Evolutionary conservation across 257 asterid genomes (phyloP).

Genomic region (Orobanche coerulescens): DNA sequence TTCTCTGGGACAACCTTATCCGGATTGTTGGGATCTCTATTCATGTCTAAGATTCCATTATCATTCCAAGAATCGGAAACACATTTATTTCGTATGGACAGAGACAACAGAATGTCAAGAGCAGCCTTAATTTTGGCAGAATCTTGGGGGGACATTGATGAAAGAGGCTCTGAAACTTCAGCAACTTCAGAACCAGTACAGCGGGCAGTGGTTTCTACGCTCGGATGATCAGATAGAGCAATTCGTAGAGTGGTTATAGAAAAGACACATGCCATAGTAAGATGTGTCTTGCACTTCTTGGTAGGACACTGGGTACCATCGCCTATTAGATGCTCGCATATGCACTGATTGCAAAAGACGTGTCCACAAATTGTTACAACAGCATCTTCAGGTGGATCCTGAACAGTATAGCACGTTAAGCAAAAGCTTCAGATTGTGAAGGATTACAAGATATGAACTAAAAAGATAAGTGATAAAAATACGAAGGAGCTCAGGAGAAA

Average conservation of each 20-base stretch:
- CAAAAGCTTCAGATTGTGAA: conserved; percentile 1
- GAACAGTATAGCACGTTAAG: conserved; percentile 21
- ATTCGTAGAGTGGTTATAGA: conserved; percentile 48
- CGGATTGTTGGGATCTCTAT: conserved; percentile 18
- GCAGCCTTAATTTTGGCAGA: conserved; percentile 92
- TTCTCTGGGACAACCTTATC: conserved; percentile 54
- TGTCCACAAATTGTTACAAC: conserved; percentile 88
- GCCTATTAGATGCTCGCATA: conserved; percentile 73
- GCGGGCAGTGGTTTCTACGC: conserved; percentile 25
- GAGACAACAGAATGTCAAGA: conserved; percentile 54
- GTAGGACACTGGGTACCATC: conserved; percentile 79
- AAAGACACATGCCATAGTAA: conserved; percentile 46
- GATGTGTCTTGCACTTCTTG: conserved; percentile 62
- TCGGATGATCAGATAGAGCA: conserved; percentile 47
- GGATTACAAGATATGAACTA: not conserved
- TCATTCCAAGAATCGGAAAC: conserved; percentile 21
- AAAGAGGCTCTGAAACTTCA: conserved; percentile 34
- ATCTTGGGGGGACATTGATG: conserved; percentile 38
- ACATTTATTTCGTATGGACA: conserved; percentile 35
- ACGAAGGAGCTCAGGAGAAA: not conserved
- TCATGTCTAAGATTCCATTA: conserved; percentile 19
- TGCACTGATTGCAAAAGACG: conserved; percentile 91
- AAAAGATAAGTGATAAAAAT: not conserved
- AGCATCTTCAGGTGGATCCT: conserved; percentile 99
- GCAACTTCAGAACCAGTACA: conserved; percentile 30